Base-by-base conservation (phyloP, 495 filamentous ascomycete genomes). In the Pyrenula aspistea region DNA sequence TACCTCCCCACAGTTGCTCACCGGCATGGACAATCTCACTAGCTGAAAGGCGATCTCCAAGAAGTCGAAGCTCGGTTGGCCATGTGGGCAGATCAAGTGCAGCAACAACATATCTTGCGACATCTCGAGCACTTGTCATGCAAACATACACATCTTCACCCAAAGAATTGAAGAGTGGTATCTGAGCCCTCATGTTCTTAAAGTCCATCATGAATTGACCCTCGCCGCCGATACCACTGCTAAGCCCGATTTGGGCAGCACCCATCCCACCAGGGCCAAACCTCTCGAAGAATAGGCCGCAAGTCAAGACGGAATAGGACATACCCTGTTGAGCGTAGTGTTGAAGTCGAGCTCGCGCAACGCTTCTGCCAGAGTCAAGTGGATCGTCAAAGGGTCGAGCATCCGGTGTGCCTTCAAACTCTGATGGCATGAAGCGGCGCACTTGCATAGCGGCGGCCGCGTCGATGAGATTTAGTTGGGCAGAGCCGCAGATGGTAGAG, bases 241-340 rank as follows among this genome's bases (percentile, higher is more conserved):
- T 67, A 19, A 63, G 56, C 10, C 84, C 83, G 31, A 89, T 82
- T 2, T 71, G 66, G 54, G 74, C 76, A 2, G 68, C 65, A 21
- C 68, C 67, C 53, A 90, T 69, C 2, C 86, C 86, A 11, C 79
- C 81, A 11, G 79, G 81, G 10, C 73, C 77, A 64, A 90, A 89
- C 11, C 86, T 73, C 62, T 90, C 86, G 71, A 87, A 88, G 61
- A 89, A 82, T n/a, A 88, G 63, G 36, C 86, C 86, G 63, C 86
- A 90, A 1, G 79, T 77, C 59, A 90, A 88, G 36, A 83, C 73
- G 2, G 85, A 85, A 56, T 75, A 86, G 49, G 79, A 69, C 71
- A 88, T 82, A 22, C 64, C 73, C 20, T 65, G 65, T 11, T 72
- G 68, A 66, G 68, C 70, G 57, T 78, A 77, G 58, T 77, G 66